phyloP scores from a whole-genome alignment of 2,329 filamentous ascomycete species.

The Hymenoscyphus repandus region DNA sequence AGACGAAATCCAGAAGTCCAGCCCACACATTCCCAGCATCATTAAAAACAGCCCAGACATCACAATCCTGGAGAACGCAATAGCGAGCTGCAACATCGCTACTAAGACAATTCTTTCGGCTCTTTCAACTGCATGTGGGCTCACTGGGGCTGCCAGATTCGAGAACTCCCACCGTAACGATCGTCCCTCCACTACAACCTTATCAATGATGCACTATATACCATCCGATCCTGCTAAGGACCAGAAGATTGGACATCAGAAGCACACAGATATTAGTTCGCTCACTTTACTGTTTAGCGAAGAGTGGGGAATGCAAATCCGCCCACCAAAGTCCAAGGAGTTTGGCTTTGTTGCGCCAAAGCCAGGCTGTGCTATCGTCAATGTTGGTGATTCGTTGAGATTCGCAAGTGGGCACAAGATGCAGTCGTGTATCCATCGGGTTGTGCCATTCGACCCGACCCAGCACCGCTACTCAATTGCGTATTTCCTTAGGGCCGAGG shows the following conservation, averaged over 20 bases:
- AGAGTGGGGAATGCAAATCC: slow-evolving; percentile 48
- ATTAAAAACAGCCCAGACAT: slow-evolving; percentile 46
- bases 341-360: slow-evolving; percentile 46
- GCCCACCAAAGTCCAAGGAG: slow-evolving; percentile 28
- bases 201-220: slow-evolving; percentile 53
- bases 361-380: slow-evolving; percentile 47
- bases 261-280: slow-evolving; percentile 50
- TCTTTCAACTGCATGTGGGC: slow-evolving; percentile 43
- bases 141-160: slow-evolving; percentile 41
- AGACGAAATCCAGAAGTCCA: slow-evolving; percentile 44
- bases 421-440: slow-evolving; percentile 52
- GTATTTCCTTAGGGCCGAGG: slow-evolving; percentile 53
- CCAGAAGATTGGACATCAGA: slow-evolving; percentile 44
- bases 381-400: slow-evolving; percentile 54
- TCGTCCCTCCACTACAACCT: slow-evolving; percentile 42
- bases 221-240: slow-evolving; percentile 38
- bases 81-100: slow-evolving; percentile 45
- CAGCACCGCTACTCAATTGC: slow-evolving; percentile 55
- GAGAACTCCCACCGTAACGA: slow-evolving; percentile 48
- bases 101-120: slow-evolving; percentile 35
- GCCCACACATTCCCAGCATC: slow-evolving; percentile 41
- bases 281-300: slow-evolving; percentile 50
- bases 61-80: slow-evolving; percentile 44
- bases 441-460: slow-evolving; percentile 45
- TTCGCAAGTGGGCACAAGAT: slow-evolving; percentile 49